Evolutionary conservation across 306 rosid genomes (phyloP).

Genomic region (Castanea mollissima): DNA sequence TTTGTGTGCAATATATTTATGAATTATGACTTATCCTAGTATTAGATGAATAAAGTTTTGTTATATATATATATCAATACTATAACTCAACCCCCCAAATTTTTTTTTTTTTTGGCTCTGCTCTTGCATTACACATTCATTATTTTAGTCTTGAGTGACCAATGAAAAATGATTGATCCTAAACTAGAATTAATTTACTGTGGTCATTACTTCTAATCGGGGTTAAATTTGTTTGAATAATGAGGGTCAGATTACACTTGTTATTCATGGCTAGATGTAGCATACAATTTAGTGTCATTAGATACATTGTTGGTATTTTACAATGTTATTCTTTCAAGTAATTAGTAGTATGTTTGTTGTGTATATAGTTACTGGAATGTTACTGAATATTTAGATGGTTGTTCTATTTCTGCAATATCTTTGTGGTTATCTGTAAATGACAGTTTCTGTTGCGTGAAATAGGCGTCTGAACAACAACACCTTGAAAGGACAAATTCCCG

Average conservation of each 20-base stretch:
- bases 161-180: background rate
- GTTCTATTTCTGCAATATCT: slow-evolving; percentile 13
- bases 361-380: background rate
- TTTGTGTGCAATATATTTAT: too few relatives aligned
- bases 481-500: slow-evolving; percentile 66
- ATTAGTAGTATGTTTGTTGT: too few relatives aligned
- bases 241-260: background rate
- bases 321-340: too few relatives aligned
- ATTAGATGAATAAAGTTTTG: too few relatives aligned
- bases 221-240: background rate
- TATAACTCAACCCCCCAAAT: too few relatives aligned
- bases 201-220: background rate
- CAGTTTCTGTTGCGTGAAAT: slow-evolving; percentile 29
- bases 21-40: too few relatives aligned
- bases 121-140: background rate
- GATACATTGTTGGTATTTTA: background rate
- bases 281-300: background rate
- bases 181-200: background rate
- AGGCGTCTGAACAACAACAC: slow-evolving; percentile 98
- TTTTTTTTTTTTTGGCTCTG: too few relatives aligned
- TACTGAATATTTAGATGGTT: slow-evolving; percentile 3
- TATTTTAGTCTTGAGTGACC: background rate
- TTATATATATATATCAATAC: too few relatives aligned
- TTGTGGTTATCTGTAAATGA: slow-evolving; percentile 28
- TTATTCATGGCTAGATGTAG: background rate